Evolutionary conservation across 2,329 filamentous ascomycete genomes (phyloP).

Genomic region (Penicillium paneum): DNA sequence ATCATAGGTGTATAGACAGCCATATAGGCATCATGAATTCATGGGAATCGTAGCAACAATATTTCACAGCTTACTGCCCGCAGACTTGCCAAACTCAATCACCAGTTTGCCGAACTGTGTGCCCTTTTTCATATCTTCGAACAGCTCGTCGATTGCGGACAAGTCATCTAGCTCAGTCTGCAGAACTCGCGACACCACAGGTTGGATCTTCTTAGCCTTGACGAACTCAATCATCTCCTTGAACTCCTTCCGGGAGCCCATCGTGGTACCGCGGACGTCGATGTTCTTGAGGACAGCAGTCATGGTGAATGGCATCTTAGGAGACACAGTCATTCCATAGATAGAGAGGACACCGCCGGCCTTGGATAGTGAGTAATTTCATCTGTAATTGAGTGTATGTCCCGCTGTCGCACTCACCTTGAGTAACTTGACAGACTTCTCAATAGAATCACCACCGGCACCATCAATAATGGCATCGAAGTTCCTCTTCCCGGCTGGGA

Average conservation of each 20-base stretch:
- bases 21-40: neutral
- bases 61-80: conserved; percentile 40
- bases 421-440: conserved; percentile 63
- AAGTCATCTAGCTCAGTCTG: conserved; percentile 68
- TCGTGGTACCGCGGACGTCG: conserved; percentile 80
- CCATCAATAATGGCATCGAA: conserved; percentile 87
- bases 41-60: neutral
- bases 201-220: conserved; percentile 65
- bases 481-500: conserved; percentile 63
- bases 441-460: conserved; percentile 80
- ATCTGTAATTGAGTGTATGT: neutral
- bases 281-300: conserved; percentile 79
- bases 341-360: conserved; percentile 76
- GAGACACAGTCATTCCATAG: conserved; percentile 87
- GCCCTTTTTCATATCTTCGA: conserved; percentile 82
- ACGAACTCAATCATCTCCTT: conserved; percentile 87
- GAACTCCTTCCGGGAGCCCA: conserved; percentile 89
- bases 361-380: conserved; percentile 33
- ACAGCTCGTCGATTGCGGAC: conserved; percentile 74
- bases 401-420: conserved; percentile 51
- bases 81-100: conserved; percentile 58
- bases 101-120: conserved; percentile 92
- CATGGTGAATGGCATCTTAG: conserved; percentile 86
- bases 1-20: neutral
- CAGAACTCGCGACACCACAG: conserved; percentile 72